Evolutionary conservation across 2,329 filamentous ascomycete genomes (phyloP), one percentile per base, ranked within the genome.

Genomic region (Fusarium coffeatum): DNA sequence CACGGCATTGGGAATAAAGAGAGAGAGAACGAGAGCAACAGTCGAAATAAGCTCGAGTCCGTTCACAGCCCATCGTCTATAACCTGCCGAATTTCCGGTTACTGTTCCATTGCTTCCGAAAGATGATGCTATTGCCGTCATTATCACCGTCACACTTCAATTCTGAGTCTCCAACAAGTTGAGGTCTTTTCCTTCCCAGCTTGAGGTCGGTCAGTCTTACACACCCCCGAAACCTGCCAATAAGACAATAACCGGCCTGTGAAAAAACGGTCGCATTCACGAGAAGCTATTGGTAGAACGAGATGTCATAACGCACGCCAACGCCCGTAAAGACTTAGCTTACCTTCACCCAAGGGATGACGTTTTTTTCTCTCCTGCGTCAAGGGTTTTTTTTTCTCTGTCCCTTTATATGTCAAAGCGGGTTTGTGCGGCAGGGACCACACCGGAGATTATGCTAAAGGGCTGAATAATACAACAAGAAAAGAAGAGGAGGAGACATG

Each of bases 271-370:
- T 25, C 22, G 34, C 25, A 22, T 32, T 43, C 45, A 32, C 50
- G 50, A 48, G 59, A 53, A 46, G 67, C 45, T 41, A 34, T 20
- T 25, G 18, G 34, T 27, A 51, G 23, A 27, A 13, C 5, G 50
- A 59, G 59, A 70, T 73, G 71, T 73, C 71, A 74, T 73, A 34
- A 53, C 25, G 60, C 61, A 59, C 64, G 27, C 57, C 57, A 53
- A 59, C 18, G 49, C 64, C 64, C 42, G 40, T 23, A 43, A 37
- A n/a, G 47, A 50, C 22, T 46, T 63, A 54, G 41, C 50, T 64
- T 43, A 50, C 32, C 22, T 30, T 8, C 6, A 30, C 40, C n/a
- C 30, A 47, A 64, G 42, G 25, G 48, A 70, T 70, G 67, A 69
- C 66, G 66, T 69, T 50, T 50, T 50, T 40, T 16, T 42, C 8